A percentile compares a stretch with the other conserved stretches of the same genome.
These are phyloP conservation scores for Boletus bicolor DNA, from an alignment of 768 basidiomycete species.

Conservation along the genomic window DNA sequence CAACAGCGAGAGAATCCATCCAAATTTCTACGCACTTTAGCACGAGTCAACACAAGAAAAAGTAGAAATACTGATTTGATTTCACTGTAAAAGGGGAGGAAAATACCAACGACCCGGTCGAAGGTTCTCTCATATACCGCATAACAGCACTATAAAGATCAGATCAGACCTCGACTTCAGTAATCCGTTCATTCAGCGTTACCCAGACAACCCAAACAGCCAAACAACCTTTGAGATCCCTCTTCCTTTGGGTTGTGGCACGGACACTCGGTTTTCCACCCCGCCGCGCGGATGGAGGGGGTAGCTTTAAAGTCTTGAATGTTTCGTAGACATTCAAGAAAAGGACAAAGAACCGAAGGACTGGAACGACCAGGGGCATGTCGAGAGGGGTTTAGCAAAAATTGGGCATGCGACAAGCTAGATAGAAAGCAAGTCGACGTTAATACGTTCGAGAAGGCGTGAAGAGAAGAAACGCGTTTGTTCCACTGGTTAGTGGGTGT, in stretches of 20 bases:
- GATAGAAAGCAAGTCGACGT: not conserved
- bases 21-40: constrained; percentile 49
- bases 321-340: constrained; percentile 81
- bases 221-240: constrained; percentile 81
- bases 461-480: constrained; percentile 6
- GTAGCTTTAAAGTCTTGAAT: constrained; percentile 76
- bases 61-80: constrained; percentile 70
- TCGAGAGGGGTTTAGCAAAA: constrained; percentile 1
- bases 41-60: constrained; percentile 73
- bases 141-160: constrained; percentile 55
- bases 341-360: constrained; percentile 66
- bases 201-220: constrained; percentile 89
- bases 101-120: constrained; percentile 62
- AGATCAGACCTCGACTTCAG: constrained; percentile 9
- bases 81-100: constrained; percentile 83
- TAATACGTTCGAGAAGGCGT: not conserved
- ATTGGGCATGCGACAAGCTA: constrained; percentile 8
- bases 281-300: constrained; percentile 47
- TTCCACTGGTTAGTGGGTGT: constrained; percentile 4
- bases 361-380: constrained; percentile 69
- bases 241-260: constrained; percentile 71
- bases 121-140: constrained; percentile 62
- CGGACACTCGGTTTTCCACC: constrained; percentile 62
- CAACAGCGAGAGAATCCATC: not conserved
- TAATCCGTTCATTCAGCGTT: constrained; percentile 25